Base-by-base conservation (phyloP, 306 rosid species). In the Lupinus albus region DNA sequence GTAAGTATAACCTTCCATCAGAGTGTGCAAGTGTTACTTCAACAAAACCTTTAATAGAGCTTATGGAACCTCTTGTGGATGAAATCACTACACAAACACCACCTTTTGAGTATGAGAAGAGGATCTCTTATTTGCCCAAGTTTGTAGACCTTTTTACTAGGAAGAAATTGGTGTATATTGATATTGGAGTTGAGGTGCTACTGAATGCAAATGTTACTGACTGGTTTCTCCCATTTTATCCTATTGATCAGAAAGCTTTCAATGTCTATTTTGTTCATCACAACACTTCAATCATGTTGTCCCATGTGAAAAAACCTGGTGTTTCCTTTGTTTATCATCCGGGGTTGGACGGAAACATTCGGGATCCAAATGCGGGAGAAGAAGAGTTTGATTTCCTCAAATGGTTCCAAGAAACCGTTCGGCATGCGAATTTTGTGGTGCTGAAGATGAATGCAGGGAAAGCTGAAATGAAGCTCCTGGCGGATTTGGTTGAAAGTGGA, bases 321-420 rank as follows among this genome's bases (percentile, higher is more conserved):
- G 67, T 88, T 75, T 88, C 94, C 28, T 93, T 93, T 61, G 91
- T 93, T 68, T 93, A 93, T 84, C 91, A 87, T 73, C 98, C 98
- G 0, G 86, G 86, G 7, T 75, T 93, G 64, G 87, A 89, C 3
- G 30, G 76, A 7, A 36, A 36, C 41, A 36, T 36, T 1, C 10
- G 72, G 50, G 91, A 86, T 48, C 84, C 84, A 0, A 58, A 67
- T 52, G 8, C 83, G 6, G 89, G 80, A 8, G 86, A 79, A 49
- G 86, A 87, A 28, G 87, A 76, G 45, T 93, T 93, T 47, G 82
- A 93, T 77, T 89, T 93, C 52, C 82, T 83, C 11, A 81, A 68
- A 11, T 93, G 98, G 98, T 93, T 93, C 54, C 86, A 79, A 64
- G 97, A 93, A 78, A 89, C 91, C 4, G 88, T 90, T 53, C 61